Evolutionary conservation across 2,329 filamentous ascomycete genomes (phyloP), one percentile per base, ranked within the genome.

Genomic region (Aspergillus sp.): DNA sequence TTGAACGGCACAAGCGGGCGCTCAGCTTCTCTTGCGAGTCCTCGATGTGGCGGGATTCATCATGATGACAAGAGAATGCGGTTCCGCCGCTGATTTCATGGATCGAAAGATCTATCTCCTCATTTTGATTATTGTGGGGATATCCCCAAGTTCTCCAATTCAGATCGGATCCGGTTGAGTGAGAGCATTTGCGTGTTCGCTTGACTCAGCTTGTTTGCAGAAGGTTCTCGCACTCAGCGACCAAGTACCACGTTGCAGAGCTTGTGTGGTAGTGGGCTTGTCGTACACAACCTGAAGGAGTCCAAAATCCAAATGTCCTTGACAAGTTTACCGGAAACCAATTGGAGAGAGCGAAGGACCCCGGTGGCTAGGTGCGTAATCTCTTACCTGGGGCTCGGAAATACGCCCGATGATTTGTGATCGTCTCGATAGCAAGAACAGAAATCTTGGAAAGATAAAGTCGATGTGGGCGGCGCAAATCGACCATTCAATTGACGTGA

Each of bases 401-500:
- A 37, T 37, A n/a, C 3, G 12, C 15, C 35, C 35, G 35, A 37
- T n/a, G 12, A 37, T 37, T 37, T n/a, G 35, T 37, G 14, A 37
- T 37, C 35, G 6, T 5, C 9, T 31, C 27, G 27, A 31, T 3
- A 31, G 8, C 8, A 31, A n/a, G 35, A 37, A n/a, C 35, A 37
- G 15, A 31, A 31, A 31, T 11, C 27, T 31, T 31, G 27, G 35
- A n/a, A n/a, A 37, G 35, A 37, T 7, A 37, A 15, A 7, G 14
- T 37, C 12, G 15, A 37, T n/a, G 35, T 37, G 35, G 35, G 35
- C 35, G 12, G 35, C 15, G 35, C 35, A n/a, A 37, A 53, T 50
- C 35, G 48, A 51, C 58, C 59, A 61, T 51, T 58, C 44, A 48
- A 24, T 31, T 21, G 37, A 23, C 37, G 44, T 37, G 14, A n/a